Evolutionary conservation across 2,329 filamentous ascomycete species (phyloP).

Genomic region (Gnomoniopsis sp.): DNA sequence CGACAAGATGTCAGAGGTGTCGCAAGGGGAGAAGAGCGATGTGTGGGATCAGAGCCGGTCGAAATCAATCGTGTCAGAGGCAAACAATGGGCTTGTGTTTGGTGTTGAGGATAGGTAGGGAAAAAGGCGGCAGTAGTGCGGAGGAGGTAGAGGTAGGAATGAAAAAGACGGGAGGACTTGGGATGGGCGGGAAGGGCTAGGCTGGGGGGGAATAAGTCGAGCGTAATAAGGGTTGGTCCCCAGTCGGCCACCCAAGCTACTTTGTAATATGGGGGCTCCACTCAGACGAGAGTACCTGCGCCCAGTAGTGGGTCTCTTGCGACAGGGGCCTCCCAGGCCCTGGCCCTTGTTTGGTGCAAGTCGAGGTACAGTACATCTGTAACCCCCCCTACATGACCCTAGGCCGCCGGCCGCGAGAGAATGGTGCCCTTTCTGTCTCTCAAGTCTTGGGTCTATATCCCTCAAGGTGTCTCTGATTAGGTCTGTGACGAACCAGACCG

Average conservation of each 20-base stretch:
- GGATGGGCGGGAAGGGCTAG: conserved; percentile 17
- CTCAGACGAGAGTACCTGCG: conserved; percentile 8
- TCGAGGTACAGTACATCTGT: too few species aligned
- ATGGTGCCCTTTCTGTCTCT: too few species aligned
- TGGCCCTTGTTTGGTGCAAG: too few species aligned
- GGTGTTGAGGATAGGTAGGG: conserved; percentile 1
- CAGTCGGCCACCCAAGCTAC: not conserved
- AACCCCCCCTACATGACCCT: too few species aligned
- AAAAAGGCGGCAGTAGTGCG: conserved; percentile 4
- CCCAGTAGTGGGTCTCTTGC: conserved; percentile 1
- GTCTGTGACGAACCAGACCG: too few species aligned
- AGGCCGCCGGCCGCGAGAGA: too few species aligned
- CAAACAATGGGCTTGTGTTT: conserved; percentile 2
- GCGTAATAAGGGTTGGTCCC: conserved; percentile 12
- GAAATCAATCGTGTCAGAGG: conserved; percentile 3
- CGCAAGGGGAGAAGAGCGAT: conserved; percentile 9
- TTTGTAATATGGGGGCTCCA: not conserved
- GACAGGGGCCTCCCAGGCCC: not conserved
- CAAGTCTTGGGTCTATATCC: too few species aligned
- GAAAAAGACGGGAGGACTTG: conserved; percentile 14
- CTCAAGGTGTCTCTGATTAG: too few species aligned
- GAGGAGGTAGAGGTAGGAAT: not conserved
- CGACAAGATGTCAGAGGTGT: not conserved
- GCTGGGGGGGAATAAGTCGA: conserved; percentile 15
- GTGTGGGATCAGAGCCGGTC: conserved; percentile 10